Base-by-base conservation (phyloP, 164 flowering plant genomes). In the Saururus chinensis region DNA sequence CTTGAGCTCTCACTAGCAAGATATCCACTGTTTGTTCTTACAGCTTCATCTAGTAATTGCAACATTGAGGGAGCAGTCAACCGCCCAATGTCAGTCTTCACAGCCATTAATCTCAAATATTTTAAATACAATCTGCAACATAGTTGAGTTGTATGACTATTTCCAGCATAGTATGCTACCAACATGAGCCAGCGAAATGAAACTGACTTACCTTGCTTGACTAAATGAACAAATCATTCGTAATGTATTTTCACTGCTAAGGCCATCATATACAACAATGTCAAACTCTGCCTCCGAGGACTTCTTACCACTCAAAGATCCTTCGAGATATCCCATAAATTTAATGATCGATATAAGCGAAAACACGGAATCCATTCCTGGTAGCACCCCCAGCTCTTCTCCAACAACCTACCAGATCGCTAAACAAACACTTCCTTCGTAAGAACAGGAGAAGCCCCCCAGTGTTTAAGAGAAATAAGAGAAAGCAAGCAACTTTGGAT, bases 351-450 rank as follows among this genome's bases (percentile, higher is more conserved):
- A 83, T 37, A 79, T 45, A 23, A 72, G 73, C n/a, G 90, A 75
- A 71, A 92, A 84, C 56, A 84, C 73, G 20, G 93, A 79, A 73
- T 88, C 96, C 98, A 92, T 89, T 59, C 96, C 96, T 37, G 95
- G 96, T 65, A 92, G 88, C 61, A 89, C 84, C 37, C 93, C 96
- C 68, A 92, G 96, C 84, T 92, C 98, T 78, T 92, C 96, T 63
- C 98, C 96, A 60, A 92, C 89, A 56, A 89, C 82, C 98, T 92
- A 79, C 40, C n/a, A n/a, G n/a, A 53, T 74, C 56, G 64, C 25
- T 14, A 62, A 9, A 59, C 16, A 59, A 62, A 41, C 45, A 41
- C 11, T 9, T 41, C 12, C 12, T 41, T 2, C 45, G 8, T 41
- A 41, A 41, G 45, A 41, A 41, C 12, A 41, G 8, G 45, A 41